Evolutionary conservation across 2,329 filamentous ascomycete genomes (phyloP).

Genomic region (Ilyonectria destructans): DNA sequence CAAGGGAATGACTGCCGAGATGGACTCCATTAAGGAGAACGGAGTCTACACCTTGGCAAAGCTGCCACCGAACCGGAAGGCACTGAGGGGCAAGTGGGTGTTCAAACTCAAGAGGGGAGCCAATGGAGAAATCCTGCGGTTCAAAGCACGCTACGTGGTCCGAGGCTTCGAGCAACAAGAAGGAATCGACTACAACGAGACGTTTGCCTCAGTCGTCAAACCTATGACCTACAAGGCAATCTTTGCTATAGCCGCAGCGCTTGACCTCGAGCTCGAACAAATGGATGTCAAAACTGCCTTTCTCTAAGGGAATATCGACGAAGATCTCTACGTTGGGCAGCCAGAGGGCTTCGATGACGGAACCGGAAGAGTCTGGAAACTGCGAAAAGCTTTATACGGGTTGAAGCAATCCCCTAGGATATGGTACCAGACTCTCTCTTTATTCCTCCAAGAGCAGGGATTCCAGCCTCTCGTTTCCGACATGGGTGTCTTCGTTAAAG

Average conservation of each 20-base stretch:
- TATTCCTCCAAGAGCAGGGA: neutral
- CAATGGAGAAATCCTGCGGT: neutral
- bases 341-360: neutral
- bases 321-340: constrained; percentile 13
- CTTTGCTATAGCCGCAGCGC: neutral
- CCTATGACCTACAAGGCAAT: constrained; percentile 15
- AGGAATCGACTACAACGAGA: constrained; percentile 13
- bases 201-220: neutral
- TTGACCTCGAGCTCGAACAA: constrained; percentile 7
- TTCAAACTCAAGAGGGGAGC: no score
- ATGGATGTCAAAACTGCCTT: constrained; percentile 15
- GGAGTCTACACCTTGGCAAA: no score
- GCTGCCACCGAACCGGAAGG: no score
- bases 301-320: constrained; percentile 9
- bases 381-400: constrained; percentile 5
- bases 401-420: constrained; percentile 7
- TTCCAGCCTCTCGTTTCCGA: neutral
- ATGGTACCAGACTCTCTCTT: neutral
- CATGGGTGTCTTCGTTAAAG: constrained; percentile 9
- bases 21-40: no score
- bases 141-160: constrained; percentile 4
- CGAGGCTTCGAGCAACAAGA: constrained; percentile 10
- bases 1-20: no score
- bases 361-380: neutral
- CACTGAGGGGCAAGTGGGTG: no score